Percentiles rank a stretch among this genome's conserved stretches.
These are phyloP conservation scores for Mortierella sp. DNA, from an alignment of 371 early-diverging fungal genomes.

Conservation along the genomic window DNA sequence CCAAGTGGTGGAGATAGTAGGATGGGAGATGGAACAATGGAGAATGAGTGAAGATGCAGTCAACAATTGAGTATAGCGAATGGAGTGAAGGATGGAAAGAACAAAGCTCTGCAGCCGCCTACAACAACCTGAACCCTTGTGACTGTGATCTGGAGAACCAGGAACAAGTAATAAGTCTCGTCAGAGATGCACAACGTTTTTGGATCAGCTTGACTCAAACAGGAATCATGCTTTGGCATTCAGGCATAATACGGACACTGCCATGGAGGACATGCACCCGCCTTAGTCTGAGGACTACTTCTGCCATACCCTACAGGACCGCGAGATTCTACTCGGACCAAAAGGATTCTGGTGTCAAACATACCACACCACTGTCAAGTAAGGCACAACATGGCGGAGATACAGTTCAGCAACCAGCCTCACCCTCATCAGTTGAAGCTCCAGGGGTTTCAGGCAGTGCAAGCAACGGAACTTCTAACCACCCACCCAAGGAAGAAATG, in stretches of 20 bases:
- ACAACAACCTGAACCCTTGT: not conserved
- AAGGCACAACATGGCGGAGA: not conserved
- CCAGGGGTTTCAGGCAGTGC: not conserved
- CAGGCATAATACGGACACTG: constrained; percentile 9
- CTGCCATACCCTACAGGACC: not conserved
- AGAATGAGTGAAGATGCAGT: not conserved
- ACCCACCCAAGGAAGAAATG: constrained; percentile 63
- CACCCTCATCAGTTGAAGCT: not conserved
- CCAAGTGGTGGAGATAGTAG: not conserved
- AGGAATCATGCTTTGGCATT: constrained; percentile 26
- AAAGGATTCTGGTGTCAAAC: constrained; percentile 11
- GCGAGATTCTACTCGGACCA: constrained; percentile 24
- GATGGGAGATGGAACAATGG: not conserved
- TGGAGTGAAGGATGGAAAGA: not conserved
- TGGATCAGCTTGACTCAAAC: constrained; percentile 1
- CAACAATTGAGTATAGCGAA: not conserved
- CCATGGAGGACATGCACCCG: constrained; percentile 30
- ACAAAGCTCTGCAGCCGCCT: too few species aligned
- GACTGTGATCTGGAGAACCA: not conserved
- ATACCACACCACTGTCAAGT: not conserved
- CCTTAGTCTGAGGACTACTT: constrained; percentile 1
- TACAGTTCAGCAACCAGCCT: not conserved
- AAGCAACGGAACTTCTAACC: not conserved
- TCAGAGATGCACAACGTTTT: constrained; percentile 1
- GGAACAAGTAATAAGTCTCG: not conserved